phyloP scores from a whole-genome alignment of 2,329 filamentous ascomycete species.

The Phoma sp. region DNA sequence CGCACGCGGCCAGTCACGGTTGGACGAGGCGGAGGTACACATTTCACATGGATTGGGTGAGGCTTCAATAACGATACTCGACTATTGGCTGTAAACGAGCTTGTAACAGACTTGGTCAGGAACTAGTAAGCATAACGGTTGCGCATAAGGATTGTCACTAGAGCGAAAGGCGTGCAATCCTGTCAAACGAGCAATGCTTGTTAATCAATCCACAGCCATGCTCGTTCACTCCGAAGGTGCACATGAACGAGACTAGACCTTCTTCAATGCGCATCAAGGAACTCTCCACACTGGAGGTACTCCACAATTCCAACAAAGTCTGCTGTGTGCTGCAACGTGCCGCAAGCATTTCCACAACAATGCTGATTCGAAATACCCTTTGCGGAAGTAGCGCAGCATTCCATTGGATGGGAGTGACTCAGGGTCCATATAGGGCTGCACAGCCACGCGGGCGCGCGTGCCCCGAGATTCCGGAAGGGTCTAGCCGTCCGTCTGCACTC shows the following conservation, averaged over 20 bases:
- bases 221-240: background rate
- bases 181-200: background rate
- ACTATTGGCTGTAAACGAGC: background rate
- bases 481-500: conserved; percentile 7
- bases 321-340: conserved; percentile 16
- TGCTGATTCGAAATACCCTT: conserved; percentile 9
- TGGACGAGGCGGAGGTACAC: background rate
- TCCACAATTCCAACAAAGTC: conserved; percentile 19
- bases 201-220: background rate
- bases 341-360: conserved; percentile 13
- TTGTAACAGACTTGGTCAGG: background rate
- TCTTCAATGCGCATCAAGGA: background rate
- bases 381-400: conserved; percentile 2
- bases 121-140: background rate
- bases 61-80: background rate
- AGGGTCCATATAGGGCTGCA: conserved; percentile 20
- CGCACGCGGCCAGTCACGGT: conserved; percentile 4
- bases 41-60: background rate
- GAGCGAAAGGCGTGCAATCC: background rate
- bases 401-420: conserved; percentile 7
- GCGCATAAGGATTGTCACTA: background rate
- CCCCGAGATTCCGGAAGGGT: conserved; percentile 17
- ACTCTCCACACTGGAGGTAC: background rate
- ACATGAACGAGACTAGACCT: background rate
- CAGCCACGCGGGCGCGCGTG: conserved; percentile 21